A percentile compares a stretch with the other conserved stretches of the same genome.
Evolutionary conservation across 305 asterid genomes (phyloP).

Genomic region (Solanum hybrid): DNA sequence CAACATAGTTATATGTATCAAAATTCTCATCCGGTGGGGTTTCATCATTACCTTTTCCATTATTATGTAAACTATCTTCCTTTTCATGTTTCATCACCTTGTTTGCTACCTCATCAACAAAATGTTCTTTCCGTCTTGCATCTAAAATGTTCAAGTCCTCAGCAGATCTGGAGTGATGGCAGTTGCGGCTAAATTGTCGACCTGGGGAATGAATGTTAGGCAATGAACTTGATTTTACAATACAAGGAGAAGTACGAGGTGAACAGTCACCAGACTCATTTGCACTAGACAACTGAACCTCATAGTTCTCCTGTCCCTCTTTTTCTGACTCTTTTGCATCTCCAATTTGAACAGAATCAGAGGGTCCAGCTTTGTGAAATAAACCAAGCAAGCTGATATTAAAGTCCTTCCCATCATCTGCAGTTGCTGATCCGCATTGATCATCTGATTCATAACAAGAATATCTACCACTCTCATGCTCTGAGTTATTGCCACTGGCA

Average conservation of each 20-base stretch:
- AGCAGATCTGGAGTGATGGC: conserved; percentile 49
- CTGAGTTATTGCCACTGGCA: conserved; percentile 38
- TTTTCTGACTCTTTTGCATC: conserved; percentile 32
- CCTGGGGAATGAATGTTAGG: conserved; percentile 50
- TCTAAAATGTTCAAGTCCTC: conserved; percentile 48
- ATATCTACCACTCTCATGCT: conserved; percentile 42
- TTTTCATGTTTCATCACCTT: conserved; percentile 23
- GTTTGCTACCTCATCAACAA: conserved; percentile 25
- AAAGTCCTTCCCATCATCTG: conserved; percentile 28
- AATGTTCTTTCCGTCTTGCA: conserved; percentile 31
- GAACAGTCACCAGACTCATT: conserved; percentile 34
- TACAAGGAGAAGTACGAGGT: conserved; percentile 26
- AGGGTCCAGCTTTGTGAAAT: conserved; percentile 29
- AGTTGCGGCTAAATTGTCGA: conserved; percentile 10
- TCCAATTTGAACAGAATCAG: conserved; percentile 44
- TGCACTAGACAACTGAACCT: conserved; percentile 30
- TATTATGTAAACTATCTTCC: conserved; percentile 20
- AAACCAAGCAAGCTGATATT: conserved; percentile 27
- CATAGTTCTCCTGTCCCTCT: conserved; percentile 30
- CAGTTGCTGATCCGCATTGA: conserved; percentile 23
- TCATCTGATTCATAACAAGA: conserved; percentile 45
- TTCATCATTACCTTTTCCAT: conserved; percentile 33
- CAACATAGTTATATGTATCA: conserved; percentile 40
- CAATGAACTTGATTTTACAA: conserved; percentile 62
- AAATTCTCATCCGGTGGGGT: conserved; percentile 39